Evolutionary conservation across 2,329 filamentous ascomycete genomes (phyloP).

Genomic region (Xylaria sp.): DNA sequence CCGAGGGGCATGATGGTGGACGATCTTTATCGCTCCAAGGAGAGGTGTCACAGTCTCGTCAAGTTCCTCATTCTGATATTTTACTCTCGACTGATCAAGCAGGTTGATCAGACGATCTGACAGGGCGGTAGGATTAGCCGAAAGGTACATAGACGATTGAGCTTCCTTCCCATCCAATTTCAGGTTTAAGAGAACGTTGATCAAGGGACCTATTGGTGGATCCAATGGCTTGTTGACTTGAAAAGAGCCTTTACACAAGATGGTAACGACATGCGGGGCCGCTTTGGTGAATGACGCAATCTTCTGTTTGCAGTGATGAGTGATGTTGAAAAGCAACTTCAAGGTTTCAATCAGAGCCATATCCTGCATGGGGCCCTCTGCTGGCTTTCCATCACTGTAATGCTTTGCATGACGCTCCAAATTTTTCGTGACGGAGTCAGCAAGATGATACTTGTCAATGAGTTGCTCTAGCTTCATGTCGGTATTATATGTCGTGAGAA

Average conservation of each 20-base stretch:
- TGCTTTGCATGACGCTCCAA: constrained; percentile 74
- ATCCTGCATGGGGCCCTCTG: constrained; percentile 71
- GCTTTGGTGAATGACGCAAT: constrained; percentile 71
- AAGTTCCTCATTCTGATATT: constrained; percentile 75
- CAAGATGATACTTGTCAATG: constrained; percentile 73
- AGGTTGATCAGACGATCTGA: constrained; percentile 75
- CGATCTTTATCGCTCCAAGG: constrained; percentile 75
- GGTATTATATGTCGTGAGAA: constrained; percentile 82
- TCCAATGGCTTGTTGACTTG: constrained; percentile 75
- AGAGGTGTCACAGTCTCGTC: constrained; percentile 78
- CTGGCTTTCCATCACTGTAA: constrained; percentile 47
- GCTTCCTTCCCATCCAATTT: constrained; percentile 69
- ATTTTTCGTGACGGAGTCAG: constrained; percentile 75
- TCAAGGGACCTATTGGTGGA: constrained; percentile 73
- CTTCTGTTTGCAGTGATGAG: constrained; percentile 75
- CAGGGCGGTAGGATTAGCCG: constrained; percentile 67
- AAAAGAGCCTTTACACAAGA: constrained; percentile 71
- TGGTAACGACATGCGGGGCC: constrained; percentile 74
- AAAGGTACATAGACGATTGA: constrained; percentile 72
- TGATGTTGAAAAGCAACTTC: constrained; percentile 90
- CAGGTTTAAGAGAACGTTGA: constrained; percentile 86
- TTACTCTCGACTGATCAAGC: constrained; percentile 72
- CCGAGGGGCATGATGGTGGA: constrained; percentile 76
- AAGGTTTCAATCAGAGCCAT: constrained; percentile 86
- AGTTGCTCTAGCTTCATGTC: constrained; percentile 73